Conservation (phyloP, 192 early-diverging fungal genomes). For the Ambispora gerdemannii region DNA sequence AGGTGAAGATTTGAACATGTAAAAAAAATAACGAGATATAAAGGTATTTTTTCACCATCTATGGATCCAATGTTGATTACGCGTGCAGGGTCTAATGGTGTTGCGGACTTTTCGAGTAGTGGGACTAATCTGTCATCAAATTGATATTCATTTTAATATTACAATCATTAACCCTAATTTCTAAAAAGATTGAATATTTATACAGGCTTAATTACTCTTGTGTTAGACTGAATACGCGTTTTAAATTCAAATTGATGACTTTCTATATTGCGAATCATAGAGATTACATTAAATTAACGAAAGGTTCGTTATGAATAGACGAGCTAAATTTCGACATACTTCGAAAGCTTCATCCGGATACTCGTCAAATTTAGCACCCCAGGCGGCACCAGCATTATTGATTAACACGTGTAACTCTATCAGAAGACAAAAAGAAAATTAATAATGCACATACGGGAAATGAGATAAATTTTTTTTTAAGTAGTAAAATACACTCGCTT, state of each 20-base stretch:
- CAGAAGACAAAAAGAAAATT: neutral
- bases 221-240: conserved; percentile 24
- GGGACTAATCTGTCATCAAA: conserved; percentile 39
- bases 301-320: no score
- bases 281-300: no score
- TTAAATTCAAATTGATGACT: conserved; percentile 27
- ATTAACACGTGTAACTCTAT: conserved; percentile 76
- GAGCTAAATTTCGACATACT: neutral
- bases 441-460: neutral
- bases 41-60: conserved; percentile 40
- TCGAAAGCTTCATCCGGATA: conserved; percentile 24
- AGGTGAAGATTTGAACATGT: no score
- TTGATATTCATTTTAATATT: neutral
- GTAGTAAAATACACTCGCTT: conserved; percentile 32
- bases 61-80: conserved; percentile 86
- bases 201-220: conserved; percentile 3
- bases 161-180: neutral
- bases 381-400: conserved; percentile 78
- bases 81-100: conserved; percentile 53
- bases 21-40: neutral
- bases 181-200: neutral
- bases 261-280: no score
- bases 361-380: conserved; percentile 18
- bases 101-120: conserved; percentile 56
- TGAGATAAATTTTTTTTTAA: neutral